phyloP scores from a whole-genome alignment of 192 early-diverging fungal genomes.

The Linderina pennispora region DNA sequence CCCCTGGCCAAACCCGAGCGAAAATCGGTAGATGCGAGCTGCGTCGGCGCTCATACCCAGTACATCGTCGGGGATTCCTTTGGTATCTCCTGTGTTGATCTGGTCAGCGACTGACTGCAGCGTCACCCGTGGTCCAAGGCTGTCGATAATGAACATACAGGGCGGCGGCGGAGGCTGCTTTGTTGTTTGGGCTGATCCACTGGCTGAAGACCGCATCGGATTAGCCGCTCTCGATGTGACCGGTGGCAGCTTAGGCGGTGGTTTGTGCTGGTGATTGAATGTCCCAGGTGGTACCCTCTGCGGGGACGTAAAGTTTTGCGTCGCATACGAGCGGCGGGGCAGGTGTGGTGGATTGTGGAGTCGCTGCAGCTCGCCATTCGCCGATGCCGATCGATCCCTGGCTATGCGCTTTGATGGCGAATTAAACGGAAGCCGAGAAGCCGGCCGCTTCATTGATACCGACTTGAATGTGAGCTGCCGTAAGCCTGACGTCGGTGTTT shows the following conservation, averaged over 20 bases:
- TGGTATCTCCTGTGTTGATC: not conserved
- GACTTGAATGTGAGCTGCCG: constrained; percentile 22
- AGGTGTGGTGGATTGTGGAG: not conserved
- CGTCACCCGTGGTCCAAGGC: no score
- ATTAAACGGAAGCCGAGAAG: constrained; percentile 13
- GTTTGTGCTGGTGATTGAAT: not conserved
- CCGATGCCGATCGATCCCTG: not conserved
- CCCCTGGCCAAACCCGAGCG: not conserved
- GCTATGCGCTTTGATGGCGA: constrained; percentile 34
- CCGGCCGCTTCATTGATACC: constrained; percentile 18
- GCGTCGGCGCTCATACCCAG: constrained; percentile 10
- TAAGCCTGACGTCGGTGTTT: no score
- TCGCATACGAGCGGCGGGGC: no score
- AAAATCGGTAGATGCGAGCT: constrained; percentile 8
- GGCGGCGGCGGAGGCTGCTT: no score
- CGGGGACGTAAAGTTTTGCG: no score
- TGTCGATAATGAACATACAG: no score
- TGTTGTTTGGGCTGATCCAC: no score
- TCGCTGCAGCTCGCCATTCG: not conserved
- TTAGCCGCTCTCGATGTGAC: no score
- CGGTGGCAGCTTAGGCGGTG: not conserved
- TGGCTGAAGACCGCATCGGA: no score
- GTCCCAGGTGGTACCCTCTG: no score
- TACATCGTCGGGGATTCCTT: constrained; percentile 9
- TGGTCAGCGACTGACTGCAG: constrained; percentile 3